A percentile compares a stretch with the other conserved stretches of the same genome.
These are phyloP conservation scores for Mycena rebaudengoi DNA, from an alignment of 768 basidiomycete genomes.

Conservation along the genomic window DNA sequence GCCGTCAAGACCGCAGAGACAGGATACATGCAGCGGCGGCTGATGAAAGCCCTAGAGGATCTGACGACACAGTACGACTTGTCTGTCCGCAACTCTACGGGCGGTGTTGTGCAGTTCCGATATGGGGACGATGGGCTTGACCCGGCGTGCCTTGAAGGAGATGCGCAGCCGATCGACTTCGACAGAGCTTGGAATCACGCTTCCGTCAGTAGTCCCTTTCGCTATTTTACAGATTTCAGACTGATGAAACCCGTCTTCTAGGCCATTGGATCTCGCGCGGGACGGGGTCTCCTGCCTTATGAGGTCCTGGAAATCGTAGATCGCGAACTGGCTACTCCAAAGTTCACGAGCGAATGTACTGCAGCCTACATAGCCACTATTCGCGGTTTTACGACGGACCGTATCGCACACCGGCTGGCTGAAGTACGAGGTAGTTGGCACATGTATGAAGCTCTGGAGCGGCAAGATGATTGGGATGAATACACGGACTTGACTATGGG, in stretches of 20 bases:
- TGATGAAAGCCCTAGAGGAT: conserved; percentile 99
- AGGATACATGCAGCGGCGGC: conserved; percentile 97
- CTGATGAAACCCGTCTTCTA: conserved; percentile 40
- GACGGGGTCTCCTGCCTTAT: conserved; percentile 81
- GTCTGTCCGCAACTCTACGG: conserved; percentile 92
- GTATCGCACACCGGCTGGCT: conserved; percentile 73
- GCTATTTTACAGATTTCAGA: background rate
- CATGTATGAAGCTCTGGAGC: conserved; percentile 85
- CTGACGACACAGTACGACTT: conserved; percentile 95
- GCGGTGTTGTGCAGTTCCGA: conserved; percentile 95
- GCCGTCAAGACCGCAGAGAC: conserved; percentile 99
- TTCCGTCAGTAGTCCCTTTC: conserved; percentile 53
- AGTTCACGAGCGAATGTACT: conserved; percentile 77
- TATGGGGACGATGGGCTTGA: conserved; percentile 99
- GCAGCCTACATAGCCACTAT: conserved; percentile 74
- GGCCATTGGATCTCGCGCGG: conserved; percentile 69
- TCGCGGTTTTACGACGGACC: conserved; percentile 72
- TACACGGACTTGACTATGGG: conserved; percentile 80
- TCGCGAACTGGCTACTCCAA: conserved; percentile 61
- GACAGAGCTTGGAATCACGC: conserved; percentile 89
- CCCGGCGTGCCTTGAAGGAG: conserved; percentile 95
- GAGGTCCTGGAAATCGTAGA: conserved; percentile 83
- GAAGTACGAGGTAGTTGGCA: conserved; percentile 73
- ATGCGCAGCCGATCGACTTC: conserved; percentile 92
- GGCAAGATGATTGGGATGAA: conserved; percentile 78